A percentile compares a stretch with the other conserved stretches of the same genome.
Evolutionary conservation across 2,329 filamentous ascomycete genomes (phyloP).

Genomic region (Pseudogymnoascus sp.): DNA sequence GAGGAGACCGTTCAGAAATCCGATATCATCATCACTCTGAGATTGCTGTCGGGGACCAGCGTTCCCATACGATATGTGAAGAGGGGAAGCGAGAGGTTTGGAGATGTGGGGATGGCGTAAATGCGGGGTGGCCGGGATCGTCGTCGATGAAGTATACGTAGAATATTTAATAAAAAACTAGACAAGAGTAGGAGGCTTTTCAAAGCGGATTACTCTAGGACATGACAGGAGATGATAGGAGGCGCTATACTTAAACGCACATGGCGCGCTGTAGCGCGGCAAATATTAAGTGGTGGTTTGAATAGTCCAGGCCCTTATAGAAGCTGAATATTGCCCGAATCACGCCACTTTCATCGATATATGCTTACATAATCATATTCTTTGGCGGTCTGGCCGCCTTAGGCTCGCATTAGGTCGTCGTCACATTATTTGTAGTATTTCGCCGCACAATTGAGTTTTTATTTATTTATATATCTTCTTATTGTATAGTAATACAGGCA

Average conservation of each 20-base stretch:
- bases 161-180: neutral
- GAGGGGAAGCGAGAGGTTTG: conserved; percentile 24
- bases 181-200: neutral
- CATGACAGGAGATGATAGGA: neutral
- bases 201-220: neutral
- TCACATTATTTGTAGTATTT: neutral
- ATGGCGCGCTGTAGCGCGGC: neutral
- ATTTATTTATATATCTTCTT: neutral
- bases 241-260: neutral
- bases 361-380: neutral
- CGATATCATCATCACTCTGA: conserved; percentile 21
- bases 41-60: conserved; percentile 18
- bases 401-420: neutral
- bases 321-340: neutral
- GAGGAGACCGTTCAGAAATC: conserved; percentile 16
- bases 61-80: conserved; percentile 23
- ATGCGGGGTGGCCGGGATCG: neutral
- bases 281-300: neutral
- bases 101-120: conserved; percentile 1
- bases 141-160: neutral
- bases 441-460: neutral
- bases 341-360: neutral
- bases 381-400: neutral
- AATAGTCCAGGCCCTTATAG: neutral
- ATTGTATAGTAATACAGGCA: neutral